These are phyloP conservation scores for Gnaphalium uliginosum DNA, from an alignment of 129 eudicot species.

Conservation along the genomic window DNA sequence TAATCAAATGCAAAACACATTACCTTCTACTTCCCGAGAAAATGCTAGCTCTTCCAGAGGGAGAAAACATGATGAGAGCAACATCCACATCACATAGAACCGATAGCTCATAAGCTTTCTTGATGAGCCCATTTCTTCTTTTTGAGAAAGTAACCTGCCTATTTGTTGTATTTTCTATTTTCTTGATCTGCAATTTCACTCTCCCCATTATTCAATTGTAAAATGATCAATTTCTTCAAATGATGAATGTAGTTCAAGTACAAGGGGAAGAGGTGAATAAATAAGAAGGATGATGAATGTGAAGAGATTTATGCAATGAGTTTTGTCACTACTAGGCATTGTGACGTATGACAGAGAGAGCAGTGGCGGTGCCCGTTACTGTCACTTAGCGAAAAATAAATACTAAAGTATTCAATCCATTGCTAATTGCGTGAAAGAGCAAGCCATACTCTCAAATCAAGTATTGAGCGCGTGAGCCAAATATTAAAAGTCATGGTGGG, in stretches of 20 bases:
- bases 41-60: constrained; percentile 77
- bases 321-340: constrained; percentile 45
- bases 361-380: constrained; percentile 42
- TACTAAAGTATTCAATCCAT: constrained; percentile 30
- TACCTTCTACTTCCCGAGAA: constrained; percentile 72
- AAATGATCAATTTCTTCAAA: constrained; percentile 15
- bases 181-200: constrained; percentile 86
- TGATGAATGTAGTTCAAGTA: constrained; percentile 8
- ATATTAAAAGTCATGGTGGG: constrained; percentile 32
- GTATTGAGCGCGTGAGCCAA: constrained; percentile 25
- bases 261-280: constrained; percentile 32
- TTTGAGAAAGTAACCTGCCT: constrained; percentile 93
- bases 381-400: constrained; percentile 36
- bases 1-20: neutral
- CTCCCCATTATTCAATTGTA: constrained; percentile 55
- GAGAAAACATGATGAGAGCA: constrained; percentile 88
- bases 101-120: constrained; percentile 88
- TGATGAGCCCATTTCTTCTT: constrained; percentile 84
- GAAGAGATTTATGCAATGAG: constrained; percentile 36
- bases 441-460: constrained; percentile 19
- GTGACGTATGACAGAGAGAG: constrained; percentile 39
- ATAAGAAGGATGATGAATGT: constrained; percentile 27
- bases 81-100: constrained; percentile 95
- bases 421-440: constrained; percentile 18
- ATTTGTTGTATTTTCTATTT: constrained; percentile 76